These are phyloP conservation scores for Penicillium hordei DNA, from an alignment of 2,329 filamentous ascomycete genomes.

Conservation along the genomic window DNA sequence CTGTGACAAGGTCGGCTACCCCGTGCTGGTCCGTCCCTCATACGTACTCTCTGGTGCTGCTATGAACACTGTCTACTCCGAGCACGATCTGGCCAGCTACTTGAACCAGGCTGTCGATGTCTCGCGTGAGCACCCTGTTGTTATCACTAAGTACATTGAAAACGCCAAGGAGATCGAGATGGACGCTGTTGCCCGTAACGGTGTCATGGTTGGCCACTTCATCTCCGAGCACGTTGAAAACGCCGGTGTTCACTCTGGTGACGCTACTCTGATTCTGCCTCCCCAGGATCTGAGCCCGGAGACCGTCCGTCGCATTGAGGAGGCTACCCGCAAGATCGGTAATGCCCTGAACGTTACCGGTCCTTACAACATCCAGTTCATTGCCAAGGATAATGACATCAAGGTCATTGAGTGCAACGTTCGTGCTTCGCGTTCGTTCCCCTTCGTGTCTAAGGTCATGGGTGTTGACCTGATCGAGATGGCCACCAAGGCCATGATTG, in stretches of 20 bases:
- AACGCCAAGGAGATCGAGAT: conserved; percentile 99
- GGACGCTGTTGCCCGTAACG: conserved; percentile 92
- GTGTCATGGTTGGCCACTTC: conserved; percentile 89
- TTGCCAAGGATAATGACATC: conserved; percentile 98
- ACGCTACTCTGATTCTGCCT: conserved; percentile 91
- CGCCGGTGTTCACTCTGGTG: conserved; percentile 95
- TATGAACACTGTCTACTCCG: conserved; percentile 99
- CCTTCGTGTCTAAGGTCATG: conserved; percentile 98
- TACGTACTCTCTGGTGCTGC: conserved; percentile 96
- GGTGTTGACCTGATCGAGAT: conserved; percentile 96
- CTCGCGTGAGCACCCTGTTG: conserved; percentile 91
- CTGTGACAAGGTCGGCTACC: conserved; percentile 85
- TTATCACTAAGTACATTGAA: conserved; percentile 99
- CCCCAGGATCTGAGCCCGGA: conserved; percentile 89
- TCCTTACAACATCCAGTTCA: conserved; percentile 98
- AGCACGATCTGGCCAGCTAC: conserved; percentile 86
- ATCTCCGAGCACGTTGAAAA: conserved; percentile 99
- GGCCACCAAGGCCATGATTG: conserved; percentile 96
- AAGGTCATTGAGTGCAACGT: conserved; percentile 99
- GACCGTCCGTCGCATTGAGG: conserved; percentile 86
- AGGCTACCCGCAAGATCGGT: conserved; percentile 93
- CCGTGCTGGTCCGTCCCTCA: conserved; percentile 90
- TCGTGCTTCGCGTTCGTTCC: conserved; percentile 91
- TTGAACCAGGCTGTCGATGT: conserved; percentile 89
- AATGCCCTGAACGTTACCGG: conserved; percentile 92